Percentiles rank a stretch among this genome's conserved stretches.
Evolutionary conservation across 2,329 filamentous ascomycete genomes (phyloP).

Genomic region (Teratosphaeriaceae sp.): DNA sequence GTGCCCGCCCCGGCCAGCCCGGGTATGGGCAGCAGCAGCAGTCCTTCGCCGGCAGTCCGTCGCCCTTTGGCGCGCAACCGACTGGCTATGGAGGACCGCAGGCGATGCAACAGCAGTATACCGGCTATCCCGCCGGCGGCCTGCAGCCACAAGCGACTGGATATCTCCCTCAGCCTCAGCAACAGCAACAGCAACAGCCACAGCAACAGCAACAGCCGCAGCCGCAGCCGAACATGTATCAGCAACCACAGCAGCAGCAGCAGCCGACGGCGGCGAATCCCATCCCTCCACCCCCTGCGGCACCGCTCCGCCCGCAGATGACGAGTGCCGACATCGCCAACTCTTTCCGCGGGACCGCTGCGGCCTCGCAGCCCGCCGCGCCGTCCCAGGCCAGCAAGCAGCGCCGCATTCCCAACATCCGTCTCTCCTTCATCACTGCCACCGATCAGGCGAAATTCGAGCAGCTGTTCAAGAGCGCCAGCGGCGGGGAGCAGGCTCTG

Average conservation of each 20-base stretch:
- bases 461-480: slow-evolving; percentile 92
- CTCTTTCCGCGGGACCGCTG: slow-evolving; percentile 48
- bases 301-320: slow-evolving; percentile 49
- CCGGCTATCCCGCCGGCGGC: slow-evolving; percentile 50
- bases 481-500: slow-evolving; percentile 75
- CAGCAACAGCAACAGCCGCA: slow-evolving; percentile 39
- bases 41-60: slow-evolving; percentile 49
- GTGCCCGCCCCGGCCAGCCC: slow-evolving; percentile 59
- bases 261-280: no score
- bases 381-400: slow-evolving; percentile 56
- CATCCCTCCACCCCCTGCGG: slow-evolving; percentile 40
- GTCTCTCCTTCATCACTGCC: slow-evolving; percentile 91
- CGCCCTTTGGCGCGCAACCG: slow-evolving; percentile 41
- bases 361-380: slow-evolving; percentile 50
- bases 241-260: slow-evolving; percentile 38
- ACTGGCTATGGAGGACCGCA: slow-evolving; percentile 45
- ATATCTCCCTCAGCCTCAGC: slow-evolving; percentile 24
- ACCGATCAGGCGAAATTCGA: slow-evolving; percentile 96
- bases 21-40: slow-evolving; percentile 39
- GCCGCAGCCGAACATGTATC: slow-evolving; percentile 25
- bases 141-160: slow-evolving; percentile 31
- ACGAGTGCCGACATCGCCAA: slow-evolving; percentile 59
- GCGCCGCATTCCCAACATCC: slow-evolving; percentile 80
- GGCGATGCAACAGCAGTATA: slow-evolving; percentile 59
- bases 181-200: slow-evolving; percentile 30